Evolutionary conservation across 1,139 yeast species (phyloP), one percentile per base, ranked within the genome.

Genomic region (Kluyveromyces sp.): DNA sequence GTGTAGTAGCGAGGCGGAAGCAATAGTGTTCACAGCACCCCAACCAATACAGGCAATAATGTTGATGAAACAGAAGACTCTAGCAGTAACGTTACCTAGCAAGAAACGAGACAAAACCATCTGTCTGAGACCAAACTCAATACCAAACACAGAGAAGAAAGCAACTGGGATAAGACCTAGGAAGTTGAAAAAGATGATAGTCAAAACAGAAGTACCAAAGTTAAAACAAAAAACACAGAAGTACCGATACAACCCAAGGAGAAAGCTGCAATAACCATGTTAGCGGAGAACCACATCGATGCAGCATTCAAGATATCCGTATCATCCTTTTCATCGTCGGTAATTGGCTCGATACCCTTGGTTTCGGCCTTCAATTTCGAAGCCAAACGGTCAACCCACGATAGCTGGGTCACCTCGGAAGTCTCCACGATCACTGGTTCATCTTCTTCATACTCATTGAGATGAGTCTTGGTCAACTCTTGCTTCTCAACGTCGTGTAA

Each of bases 21-120:
- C 84, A 79, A 89, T 86, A 53, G 88, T 85, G 68, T 89, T 90
- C 41, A 88, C 94, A 21, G 95, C 87, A 67, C 95, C 89, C 97
- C 97, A 89, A 54, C 97, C 97, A 53, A 89, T 77, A 75, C 96
- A 87, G 15, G 96, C 94, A 58, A 89, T 67, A 59, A 82, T 78
- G 63, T 89, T 89, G 60, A 89, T 73, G 39, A 83, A 65, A 21
- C 95, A 83, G 61, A 89, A 85, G 48, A 89, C 72, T 64, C 95
- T 77, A 67, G 85, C 82, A 43, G 85, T 81, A 40, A 72, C 66
- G 64, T 82, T 79, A 56, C 97, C 97, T 58, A 83, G 74, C 61
- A 89, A 74, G 67, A 75, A 89, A 55, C 90, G 77, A 15, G 95
- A 79, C 53, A 90, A 65, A 41, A 86, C 74, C 88, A 89, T 83